Conservation (phyloP, 176 grass and related monocot genomes). For the Aegilops longissima region DNA sequence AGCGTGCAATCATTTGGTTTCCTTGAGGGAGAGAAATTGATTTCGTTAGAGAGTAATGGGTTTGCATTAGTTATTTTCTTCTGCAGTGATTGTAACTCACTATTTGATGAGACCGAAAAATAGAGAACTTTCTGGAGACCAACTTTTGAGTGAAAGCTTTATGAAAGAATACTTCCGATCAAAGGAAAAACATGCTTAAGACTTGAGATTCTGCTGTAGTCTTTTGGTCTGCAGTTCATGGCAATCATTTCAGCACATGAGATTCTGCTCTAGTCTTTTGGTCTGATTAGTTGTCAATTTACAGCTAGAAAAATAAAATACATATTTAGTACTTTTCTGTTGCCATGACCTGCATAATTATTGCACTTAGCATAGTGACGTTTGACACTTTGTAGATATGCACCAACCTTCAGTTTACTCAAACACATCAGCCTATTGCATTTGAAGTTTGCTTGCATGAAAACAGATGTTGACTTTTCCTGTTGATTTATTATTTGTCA, state of each 20-base stretch:
- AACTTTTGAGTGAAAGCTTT: background rate
- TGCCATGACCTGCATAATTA: slow-evolving; percentile 20
- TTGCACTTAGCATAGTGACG: slow-evolving; percentile 8
- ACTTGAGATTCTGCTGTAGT: background rate
- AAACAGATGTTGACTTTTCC: background rate
- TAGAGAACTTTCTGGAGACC: background rate
- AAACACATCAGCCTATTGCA: slow-evolving; percentile 17
- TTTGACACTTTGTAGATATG: background rate
- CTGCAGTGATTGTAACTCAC: background rate
- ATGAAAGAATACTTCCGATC: background rate
- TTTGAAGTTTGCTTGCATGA: background rate
- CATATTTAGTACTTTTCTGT: background rate
- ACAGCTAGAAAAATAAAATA: background rate
- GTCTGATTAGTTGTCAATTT: slow-evolving; percentile 27
- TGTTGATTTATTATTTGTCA: background rate
- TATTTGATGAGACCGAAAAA: background rate
- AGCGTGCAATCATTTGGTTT: background rate
- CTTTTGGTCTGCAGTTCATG: background rate
- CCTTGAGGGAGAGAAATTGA: background rate
- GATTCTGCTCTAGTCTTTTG: slow-evolving; percentile 1
- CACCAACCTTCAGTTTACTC: background rate
- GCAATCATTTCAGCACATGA: slow-evolving; percentile 12
- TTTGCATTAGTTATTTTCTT: slow-evolving; percentile 13
- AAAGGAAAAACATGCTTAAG: background rate
- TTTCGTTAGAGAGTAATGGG: background rate